phyloP scores from a whole-genome alignment of 176 grass and related monocot genomes.

The Pontederia crassipes region DNA sequence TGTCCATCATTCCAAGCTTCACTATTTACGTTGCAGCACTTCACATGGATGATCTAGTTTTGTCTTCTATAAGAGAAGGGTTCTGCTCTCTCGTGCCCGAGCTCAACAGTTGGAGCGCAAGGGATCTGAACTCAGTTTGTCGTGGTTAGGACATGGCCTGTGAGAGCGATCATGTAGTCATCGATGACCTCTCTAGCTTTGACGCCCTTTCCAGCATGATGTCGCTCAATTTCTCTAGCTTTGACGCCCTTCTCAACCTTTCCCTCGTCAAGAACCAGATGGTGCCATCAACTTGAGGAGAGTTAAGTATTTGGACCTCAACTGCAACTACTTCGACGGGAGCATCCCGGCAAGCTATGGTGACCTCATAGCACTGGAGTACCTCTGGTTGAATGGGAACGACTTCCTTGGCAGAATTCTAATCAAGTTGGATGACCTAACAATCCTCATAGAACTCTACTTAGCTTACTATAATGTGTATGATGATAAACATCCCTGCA shows the following conservation, averaged over 20 bases:
- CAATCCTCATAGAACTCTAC: slow-evolving; percentile 52
- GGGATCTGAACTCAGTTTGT: slow-evolving; percentile 39
- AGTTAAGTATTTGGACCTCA: slow-evolving; percentile 65
- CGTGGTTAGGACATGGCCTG: slow-evolving; percentile 66
- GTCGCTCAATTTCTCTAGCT: slow-evolving; percentile 8
- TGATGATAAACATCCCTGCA: slow-evolving; percentile 42
- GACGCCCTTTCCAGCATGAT: slow-evolving; percentile 53
- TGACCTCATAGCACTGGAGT: slow-evolving; percentile 45
- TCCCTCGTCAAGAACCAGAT: slow-evolving; percentile 60
- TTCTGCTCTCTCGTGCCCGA: slow-evolving; percentile 21
- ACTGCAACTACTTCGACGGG: slow-evolving; percentile 71
- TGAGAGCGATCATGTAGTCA: slow-evolving; percentile 35
- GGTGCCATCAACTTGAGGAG: slow-evolving; percentile 29
- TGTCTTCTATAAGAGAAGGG: slow-evolving; percentile 38
- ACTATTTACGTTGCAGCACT: slow-evolving; percentile 15
- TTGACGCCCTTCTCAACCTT: slow-evolving; percentile 39
- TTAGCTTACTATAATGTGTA: slow-evolving; percentile 76
- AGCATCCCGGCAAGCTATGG: slow-evolving; percentile 49
- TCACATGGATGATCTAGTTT: slow-evolving; percentile 37
- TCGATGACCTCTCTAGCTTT: slow-evolving; percentile 45
- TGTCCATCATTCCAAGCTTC: slow-evolving; percentile 7
- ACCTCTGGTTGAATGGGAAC: slow-evolving; percentile 84
- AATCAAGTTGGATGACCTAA: slow-evolving; percentile 50
- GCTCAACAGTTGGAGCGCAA: slow-evolving; percentile 36
- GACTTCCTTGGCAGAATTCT: slow-evolving; percentile 53